Conservation (phyloP, 1,139 yeast species). For the Blastobotrys serpentis region DNA sequence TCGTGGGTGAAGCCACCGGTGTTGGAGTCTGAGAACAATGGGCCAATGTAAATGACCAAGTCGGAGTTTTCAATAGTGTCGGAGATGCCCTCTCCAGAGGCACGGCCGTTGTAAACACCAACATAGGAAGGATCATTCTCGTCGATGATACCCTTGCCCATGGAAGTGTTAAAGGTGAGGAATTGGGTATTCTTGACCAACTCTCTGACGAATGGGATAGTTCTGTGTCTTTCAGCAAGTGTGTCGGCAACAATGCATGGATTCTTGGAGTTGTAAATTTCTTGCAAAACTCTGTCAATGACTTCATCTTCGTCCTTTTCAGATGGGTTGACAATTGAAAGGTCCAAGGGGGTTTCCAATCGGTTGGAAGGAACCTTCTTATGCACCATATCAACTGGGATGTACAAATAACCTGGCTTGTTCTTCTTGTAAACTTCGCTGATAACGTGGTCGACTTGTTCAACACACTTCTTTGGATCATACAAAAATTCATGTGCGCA, state of each 20-base stretch:
- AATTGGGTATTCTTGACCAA: constrained; percentile 49
- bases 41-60: constrained; percentile 42
- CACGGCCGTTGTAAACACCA: constrained; percentile 63
- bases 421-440: constrained; percentile 53
- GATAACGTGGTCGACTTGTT: constrained; percentile 65
- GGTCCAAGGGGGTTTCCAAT: constrained; percentile 35
- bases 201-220: constrained; percentile 43
- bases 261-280: constrained; percentile 49
- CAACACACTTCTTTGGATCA: constrained; percentile 50
- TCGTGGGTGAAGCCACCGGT: constrained; percentile 45
- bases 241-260: constrained; percentile 72
- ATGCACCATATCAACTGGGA: constrained; percentile 70
- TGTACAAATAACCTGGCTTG: constrained; percentile 75
- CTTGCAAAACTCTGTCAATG: constrained; percentile 48
- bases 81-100: constrained; percentile 47
- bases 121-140: constrained; percentile 58
- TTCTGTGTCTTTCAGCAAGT: constrained; percentile 56
- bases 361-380: constrained; percentile 36
- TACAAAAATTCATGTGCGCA: constrained; percentile 59
- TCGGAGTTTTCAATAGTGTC: constrained; percentile 41
- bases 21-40: constrained; percentile 44
- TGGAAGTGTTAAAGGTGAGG: constrained; percentile 47
- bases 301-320: constrained; percentile 39
- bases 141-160: constrained; percentile 60
- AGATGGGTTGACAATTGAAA: constrained; percentile 31